A percentile compares a stretch with the other conserved stretches of the same genome.
phyloP scores from a whole-genome alignment of 208 protist species.

The Wallacemonas rigidus region DNA sequence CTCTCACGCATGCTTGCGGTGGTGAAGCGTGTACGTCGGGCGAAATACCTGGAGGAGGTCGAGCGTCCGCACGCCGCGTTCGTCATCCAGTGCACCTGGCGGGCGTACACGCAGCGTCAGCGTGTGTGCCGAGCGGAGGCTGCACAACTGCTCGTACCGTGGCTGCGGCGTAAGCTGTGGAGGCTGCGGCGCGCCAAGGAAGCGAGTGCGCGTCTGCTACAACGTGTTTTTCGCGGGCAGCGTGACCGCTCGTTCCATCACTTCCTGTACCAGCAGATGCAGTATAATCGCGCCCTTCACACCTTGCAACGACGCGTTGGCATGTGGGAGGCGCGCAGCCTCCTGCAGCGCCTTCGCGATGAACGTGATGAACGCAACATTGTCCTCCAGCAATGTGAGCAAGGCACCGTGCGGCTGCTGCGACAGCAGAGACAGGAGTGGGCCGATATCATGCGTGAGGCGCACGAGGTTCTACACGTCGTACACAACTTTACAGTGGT shows the following conservation, averaged over 20 bases:
- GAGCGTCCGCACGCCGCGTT: constrained; percentile 61
- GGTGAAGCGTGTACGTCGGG: constrained; percentile 27
- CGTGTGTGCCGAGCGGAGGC: constrained; percentile 37
- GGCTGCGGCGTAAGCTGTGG: constrained; percentile 41
- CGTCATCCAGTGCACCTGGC: constrained; percentile 70
- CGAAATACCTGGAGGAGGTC: constrained; percentile 30
- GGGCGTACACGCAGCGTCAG: constrained; percentile 39
- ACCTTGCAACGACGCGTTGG: constrained; percentile 40
- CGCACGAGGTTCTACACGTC: constrained; percentile 19
- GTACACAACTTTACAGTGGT: constrained; percentile 26
- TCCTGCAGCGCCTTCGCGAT: constrained; percentile 51
- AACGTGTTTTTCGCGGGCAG: constrained; percentile 66
- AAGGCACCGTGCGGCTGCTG: constrained; percentile 38
- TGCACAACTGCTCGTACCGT: constrained; percentile 48
- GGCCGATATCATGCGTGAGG: constrained; percentile 34
- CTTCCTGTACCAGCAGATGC: constrained; percentile 59
- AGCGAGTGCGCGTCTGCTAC: constrained; percentile 56
- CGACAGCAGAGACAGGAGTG: constrained; percentile 62
- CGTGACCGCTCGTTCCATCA: constrained; percentile 54
- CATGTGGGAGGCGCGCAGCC: constrained; percentile 46
- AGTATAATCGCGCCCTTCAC: constrained; percentile 42
- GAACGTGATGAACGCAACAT: constrained; percentile 66
- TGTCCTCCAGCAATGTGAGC: constrained; percentile 47
- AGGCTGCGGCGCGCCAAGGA: constrained; percentile 45
- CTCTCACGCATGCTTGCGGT: constrained; percentile 34